phyloP scores from a whole-genome alignment of 768 basidiomycete species.

The Tulasnella sp. region DNA sequence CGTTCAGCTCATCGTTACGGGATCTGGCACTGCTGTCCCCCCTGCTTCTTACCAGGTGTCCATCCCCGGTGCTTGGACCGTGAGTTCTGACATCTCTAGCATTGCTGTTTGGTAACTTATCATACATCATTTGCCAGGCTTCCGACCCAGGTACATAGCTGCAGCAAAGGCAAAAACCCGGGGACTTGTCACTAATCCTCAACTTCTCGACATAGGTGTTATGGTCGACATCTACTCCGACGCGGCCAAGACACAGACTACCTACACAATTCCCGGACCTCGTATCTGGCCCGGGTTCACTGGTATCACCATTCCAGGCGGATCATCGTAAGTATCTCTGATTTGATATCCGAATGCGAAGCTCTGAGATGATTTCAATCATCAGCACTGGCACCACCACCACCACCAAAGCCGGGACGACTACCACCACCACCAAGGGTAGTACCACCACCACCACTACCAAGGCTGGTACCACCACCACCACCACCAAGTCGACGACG shows the following conservation, averaged over 20 bases:
- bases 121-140: not conserved
- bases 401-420: not conserved
- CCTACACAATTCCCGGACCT: constrained; percentile 12
- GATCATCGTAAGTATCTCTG: not conserved
- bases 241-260: constrained; percentile 10
- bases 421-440: not conserved
- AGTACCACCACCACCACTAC: not conserved
- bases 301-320: not conserved
- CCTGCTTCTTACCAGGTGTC: constrained; percentile 11
- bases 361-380: not conserved
- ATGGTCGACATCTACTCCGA: constrained; percentile 12
- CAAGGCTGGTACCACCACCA: not conserved
- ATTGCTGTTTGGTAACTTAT: not conserved
- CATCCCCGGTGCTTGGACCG: constrained; percentile 13
- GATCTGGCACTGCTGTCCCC: constrained; percentile 10
- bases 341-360: not conserved
- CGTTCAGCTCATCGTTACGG: constrained; percentile 13
- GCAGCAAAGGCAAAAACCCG: not conserved
- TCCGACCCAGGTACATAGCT: not conserved
- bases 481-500: too few species aligned
- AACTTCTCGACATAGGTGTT: constrained; percentile 4
- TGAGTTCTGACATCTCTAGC: not conserved
- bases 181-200: too few species aligned
- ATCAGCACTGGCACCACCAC: not conserved
- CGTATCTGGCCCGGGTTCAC: constrained; percentile 8